A percentile compares a stretch with the other conserved stretches of the same genome.
Evolutionary conservation across 83 land plant genomes (phyloP).

Genomic region (Thuja plicata): DNA sequence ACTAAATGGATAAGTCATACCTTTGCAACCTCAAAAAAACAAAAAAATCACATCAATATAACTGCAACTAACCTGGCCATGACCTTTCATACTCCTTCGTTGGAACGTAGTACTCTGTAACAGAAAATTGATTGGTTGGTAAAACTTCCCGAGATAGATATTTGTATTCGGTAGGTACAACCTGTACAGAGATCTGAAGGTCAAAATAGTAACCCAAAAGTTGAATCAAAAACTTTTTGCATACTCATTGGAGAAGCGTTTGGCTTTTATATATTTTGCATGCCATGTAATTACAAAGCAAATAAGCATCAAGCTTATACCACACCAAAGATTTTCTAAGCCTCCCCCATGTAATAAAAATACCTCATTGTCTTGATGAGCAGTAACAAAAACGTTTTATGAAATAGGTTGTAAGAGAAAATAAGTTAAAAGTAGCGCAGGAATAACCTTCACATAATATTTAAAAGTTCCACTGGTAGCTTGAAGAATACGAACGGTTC

Average conservation of each 20-base stretch:
- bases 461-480: slow-evolving; percentile 94
- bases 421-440: not conserved
- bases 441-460: slow-evolving; percentile 86
- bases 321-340: not conserved
- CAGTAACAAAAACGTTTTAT: slow-evolving; percentile 1
- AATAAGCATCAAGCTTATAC: not conserved
- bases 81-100: slow-evolving; percentile 52
- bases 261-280: not conserved
- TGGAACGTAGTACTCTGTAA: slow-evolving; percentile 83
- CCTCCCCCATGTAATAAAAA: not conserved
- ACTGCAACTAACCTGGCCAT: slow-evolving; percentile 78
- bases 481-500: slow-evolving; percentile 71
- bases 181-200: slow-evolving; percentile 38
- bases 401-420: not conserved
- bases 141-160: slow-evolving; percentile 70
- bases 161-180: slow-evolving; percentile 94
- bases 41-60: not conserved
- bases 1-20: not conserved
- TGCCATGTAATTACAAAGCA: not conserved
- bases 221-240: not conserved
- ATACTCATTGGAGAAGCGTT: not conserved
- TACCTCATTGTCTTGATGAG: no score
- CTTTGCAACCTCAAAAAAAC: not conserved
- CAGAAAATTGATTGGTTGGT: slow-evolving; percentile 97
- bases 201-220: slow-evolving; percentile 9